These are phyloP conservation scores for Vigna angularis DNA, from an alignment of 306 rosid species.

Conservation along the genomic window DNA sequence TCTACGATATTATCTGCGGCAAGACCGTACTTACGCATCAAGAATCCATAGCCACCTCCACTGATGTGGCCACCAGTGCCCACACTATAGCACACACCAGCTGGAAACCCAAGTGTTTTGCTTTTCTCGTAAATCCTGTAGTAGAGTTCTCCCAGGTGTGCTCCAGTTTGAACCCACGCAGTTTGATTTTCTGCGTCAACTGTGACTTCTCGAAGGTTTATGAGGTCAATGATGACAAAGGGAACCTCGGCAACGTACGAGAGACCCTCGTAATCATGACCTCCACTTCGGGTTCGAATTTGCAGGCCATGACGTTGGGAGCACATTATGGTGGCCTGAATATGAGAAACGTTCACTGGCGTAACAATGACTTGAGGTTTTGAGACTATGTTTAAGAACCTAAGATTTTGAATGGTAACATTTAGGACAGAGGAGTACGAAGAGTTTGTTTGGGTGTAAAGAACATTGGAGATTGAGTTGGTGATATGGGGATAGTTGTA, in stretches of 20 bases:
- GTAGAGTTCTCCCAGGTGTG: too few relatives aligned
- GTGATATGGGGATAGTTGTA: slow-evolving; percentile 40
- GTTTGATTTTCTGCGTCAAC: too few relatives aligned
- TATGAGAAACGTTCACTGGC: slow-evolving; percentile 50
- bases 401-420: too few relatives aligned
- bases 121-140: too few relatives aligned
- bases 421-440: too few relatives aligned
- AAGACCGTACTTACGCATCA: slow-evolving; percentile 51
- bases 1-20: not conserved
- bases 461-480: slow-evolving; percentile 54
- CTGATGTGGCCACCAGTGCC: slow-evolving; percentile 35
- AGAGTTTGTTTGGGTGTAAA: not conserved
- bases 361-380: slow-evolving; percentile 11
- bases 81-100: too few relatives aligned
- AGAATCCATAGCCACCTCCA: slow-evolving; percentile 74
- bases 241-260: slow-evolving; percentile 21
- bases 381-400: too few relatives aligned
- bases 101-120: too few relatives aligned
- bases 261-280: slow-evolving; percentile 62
- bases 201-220: too few relatives aligned
- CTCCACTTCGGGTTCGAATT: slow-evolving; percentile 66
- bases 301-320: slow-evolving; percentile 54
- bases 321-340: slow-evolving; percentile 61
- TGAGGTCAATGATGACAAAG: too few relatives aligned
- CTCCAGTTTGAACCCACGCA: too few relatives aligned